A percentile compares a stretch with the other conserved stretches of the same genome.
Conservation (phyloP, 148 eudicot genomes). For the Limonium bicolor region DNA sequence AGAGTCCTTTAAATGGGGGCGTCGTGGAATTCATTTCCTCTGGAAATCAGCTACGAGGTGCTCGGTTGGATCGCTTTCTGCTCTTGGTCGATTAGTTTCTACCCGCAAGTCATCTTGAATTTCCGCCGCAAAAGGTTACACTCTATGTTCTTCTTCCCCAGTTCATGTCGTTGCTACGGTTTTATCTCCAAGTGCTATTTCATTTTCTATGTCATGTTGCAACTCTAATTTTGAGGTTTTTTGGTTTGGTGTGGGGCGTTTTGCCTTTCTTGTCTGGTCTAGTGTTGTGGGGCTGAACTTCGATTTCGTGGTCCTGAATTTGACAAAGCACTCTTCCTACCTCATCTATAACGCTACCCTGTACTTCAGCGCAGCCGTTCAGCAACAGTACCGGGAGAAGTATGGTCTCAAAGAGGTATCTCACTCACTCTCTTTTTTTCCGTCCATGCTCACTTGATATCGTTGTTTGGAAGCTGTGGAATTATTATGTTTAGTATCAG, state of each 20-base stretch:
- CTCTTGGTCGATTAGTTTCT: slow-evolving; percentile 83
- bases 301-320: slow-evolving; percentile 72
- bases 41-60: slow-evolving; percentile 35
- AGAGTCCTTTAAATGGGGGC: too few relatives aligned
- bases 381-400: slow-evolving; percentile 54
- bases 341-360: slow-evolving; percentile 68
- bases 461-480: too few relatives aligned
- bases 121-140: slow-evolving; percentile 66
- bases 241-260: too few relatives aligned
- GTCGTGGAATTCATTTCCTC: slow-evolving; percentile 54
- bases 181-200: too few relatives aligned
- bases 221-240: not conserved
- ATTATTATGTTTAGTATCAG: too few relatives aligned
- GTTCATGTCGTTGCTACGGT: too few relatives aligned
- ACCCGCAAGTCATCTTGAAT: slow-evolving; percentile 83
- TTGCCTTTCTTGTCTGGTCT: not conserved
- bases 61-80: slow-evolving; percentile 80
- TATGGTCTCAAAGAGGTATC: slow-evolving; percentile 53
- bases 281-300: slow-evolving; percentile 91
- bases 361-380: slow-evolving; percentile 66
- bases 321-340: slow-evolving; percentile 89
- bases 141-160: not conserved
- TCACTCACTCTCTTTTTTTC: not conserved
- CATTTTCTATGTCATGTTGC: too few relatives aligned
- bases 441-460: too few relatives aligned